Evolutionary conservation across 106 monocot genomes (phyloP).

Genomic region (Acorus calamus): DNA sequence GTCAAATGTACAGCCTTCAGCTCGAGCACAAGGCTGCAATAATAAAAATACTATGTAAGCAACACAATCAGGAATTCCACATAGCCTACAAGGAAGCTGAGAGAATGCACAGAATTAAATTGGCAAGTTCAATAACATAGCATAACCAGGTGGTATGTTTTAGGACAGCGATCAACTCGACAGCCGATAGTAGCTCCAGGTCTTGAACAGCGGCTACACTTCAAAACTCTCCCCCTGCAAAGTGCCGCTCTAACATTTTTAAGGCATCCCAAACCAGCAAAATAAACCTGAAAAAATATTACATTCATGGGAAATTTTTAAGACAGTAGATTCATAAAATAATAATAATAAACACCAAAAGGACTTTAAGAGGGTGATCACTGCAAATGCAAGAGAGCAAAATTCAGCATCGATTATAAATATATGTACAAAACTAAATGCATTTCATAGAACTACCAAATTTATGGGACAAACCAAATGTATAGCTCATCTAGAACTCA

Average conservation of each 20-base stretch:
- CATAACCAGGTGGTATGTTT: conserved; percentile 88
- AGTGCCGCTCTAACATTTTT: conserved; percentile 95
- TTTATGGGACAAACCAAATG: too few species aligned
- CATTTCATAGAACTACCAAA: too few species aligned
- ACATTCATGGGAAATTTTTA: too few species aligned
- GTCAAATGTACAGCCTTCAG: conserved; percentile 86
- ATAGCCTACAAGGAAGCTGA: not conserved
- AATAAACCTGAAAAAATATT: conserved; percentile 69
- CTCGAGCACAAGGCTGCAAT: conserved; percentile 83
- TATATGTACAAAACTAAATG: too few species aligned
- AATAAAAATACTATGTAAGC: conserved; percentile 5
- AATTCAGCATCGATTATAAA: too few species aligned
- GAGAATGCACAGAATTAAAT: not conserved
- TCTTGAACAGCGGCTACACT: conserved; percentile 91
- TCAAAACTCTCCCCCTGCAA: conserved; percentile 80
- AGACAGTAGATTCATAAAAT: too few species aligned
- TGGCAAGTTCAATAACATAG: not conserved
- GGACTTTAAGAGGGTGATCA: too few species aligned
- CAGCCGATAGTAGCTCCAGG: conserved; percentile 97
- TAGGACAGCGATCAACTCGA: conserved; percentile 93
- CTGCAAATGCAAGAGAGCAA: too few species aligned
- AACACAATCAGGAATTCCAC: conserved; percentile 1
- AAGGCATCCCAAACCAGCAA: conserved; percentile 84
- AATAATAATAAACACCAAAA: too few species aligned
- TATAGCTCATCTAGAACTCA: too few species aligned